Conservation (phyloP, 2,329 filamentous ascomycete species). For the Dactylellina parvicollis region DNA sequence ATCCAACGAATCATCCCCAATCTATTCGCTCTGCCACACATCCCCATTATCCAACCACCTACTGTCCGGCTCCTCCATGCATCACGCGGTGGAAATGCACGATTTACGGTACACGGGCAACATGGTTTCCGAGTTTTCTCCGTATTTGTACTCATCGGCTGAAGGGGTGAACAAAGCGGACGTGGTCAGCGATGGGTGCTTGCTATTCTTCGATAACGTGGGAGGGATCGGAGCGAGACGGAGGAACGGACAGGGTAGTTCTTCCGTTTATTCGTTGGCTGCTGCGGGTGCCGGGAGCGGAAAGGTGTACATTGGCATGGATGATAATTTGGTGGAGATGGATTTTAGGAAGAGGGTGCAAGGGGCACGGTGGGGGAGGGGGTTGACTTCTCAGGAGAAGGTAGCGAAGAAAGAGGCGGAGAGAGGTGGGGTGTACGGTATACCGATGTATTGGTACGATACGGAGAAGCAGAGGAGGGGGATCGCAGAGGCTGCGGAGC, state of each 20-base stretch:
- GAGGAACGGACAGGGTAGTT: neutral
- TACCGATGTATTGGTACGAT: constrained; percentile 44
- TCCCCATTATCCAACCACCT: constrained; percentile 19
- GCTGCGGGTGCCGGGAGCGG: neutral
- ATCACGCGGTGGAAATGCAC: constrained; percentile 31
- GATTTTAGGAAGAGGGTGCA: constrained; percentile 31
- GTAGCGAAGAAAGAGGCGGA: constrained; percentile 30
- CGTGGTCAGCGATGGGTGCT: constrained; percentile 6
- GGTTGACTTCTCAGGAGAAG: constrained; percentile 12
- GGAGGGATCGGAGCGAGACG: neutral
- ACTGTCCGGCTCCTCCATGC: constrained; percentile 27
- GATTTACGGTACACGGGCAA: constrained; percentile 34
- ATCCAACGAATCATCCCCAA: constrained; percentile 14
- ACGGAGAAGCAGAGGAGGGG: neutral
- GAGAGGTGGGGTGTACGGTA: neutral
- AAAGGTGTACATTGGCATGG: constrained; percentile 22
- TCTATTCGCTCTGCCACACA: constrained; percentile 39
- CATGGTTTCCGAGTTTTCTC: constrained; percentile 10
- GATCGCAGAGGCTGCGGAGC: neutral
- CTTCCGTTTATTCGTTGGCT: constrained; percentile 25
- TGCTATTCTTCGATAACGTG: constrained; percentile 14
- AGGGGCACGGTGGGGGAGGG: constrained; percentile 7
- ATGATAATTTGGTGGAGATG: constrained; percentile 13
- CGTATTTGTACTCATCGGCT: neutral
- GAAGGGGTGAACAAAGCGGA: neutral